Base-by-base conservation (phyloP, 2,329 filamentous ascomycete genomes). In the Cladosporium sphaerospermum region DNA sequence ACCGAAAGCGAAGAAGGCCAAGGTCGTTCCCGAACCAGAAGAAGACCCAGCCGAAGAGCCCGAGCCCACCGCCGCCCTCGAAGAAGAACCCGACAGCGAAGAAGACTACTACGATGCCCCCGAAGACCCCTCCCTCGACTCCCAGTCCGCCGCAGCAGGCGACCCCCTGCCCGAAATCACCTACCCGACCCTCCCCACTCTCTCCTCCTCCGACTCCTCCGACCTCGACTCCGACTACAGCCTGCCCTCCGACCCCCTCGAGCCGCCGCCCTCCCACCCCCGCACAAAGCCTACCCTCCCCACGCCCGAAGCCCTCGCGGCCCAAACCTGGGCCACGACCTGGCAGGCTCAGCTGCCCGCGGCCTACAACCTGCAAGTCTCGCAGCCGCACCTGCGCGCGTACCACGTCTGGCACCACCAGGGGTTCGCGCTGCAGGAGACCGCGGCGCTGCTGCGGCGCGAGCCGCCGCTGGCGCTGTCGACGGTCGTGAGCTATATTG, bases 361-460 rank as follows among this genome's bases (percentile, higher is more conserved):
- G 9, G 52, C 56, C 34, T 50, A 48, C 44, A 54, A 33, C 6
- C 40, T 52, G 9, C 45, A 52, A 18, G 52, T 34, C 28, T 36
- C 53, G n/a, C 31, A 36, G 13, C 50, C 34, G 28, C 50, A 53
- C 50, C 51, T 64, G 43, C 76, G 81, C 11, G 75, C 82, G 1
- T 88, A 87, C 61, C 79, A 77, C 57, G 67, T 89, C 16, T 89
- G 85, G 85, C 72, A 82, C 52, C 75, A 82, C 53, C 65, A 75
- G 7, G 69, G 73, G 10, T 69, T 86, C 14, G 58, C 65, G 0
- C 72, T 82, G 0, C 61, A 68, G 0, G 68, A 72, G 1, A 71
- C 86, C 13, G 82, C 82, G 2, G 67, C 63, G 2, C 57, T 86
- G 1, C 57, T 86, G 1, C 68, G 86, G n/a, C 75, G 83, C 2